Evolutionary conservation across 2,329 filamentous ascomycete genomes (phyloP).

Genomic region (Colletotrichum sp.): DNA sequence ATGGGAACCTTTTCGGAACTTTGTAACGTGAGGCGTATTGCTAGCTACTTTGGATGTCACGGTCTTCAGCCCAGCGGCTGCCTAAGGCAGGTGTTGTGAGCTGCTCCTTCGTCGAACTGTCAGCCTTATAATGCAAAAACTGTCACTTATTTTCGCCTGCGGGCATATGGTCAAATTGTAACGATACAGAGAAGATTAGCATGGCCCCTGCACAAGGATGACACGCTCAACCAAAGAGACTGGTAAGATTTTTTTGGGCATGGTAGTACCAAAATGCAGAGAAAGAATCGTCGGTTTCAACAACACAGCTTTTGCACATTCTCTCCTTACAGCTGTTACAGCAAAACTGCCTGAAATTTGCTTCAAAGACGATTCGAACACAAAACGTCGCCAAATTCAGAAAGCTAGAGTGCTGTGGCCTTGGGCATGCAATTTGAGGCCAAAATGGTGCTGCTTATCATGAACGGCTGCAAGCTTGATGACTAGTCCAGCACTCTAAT

Average conservation of each 20-base stretch:
- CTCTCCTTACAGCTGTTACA: not conserved
- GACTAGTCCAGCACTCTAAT: not conserved
- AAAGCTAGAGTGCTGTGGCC: not conserved
- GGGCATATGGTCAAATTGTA: not conserved
- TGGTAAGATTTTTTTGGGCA: not conserved
- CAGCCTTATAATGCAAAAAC: not conserved
- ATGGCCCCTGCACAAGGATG: not conserved
- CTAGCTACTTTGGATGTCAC: not conserved
- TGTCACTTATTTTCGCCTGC: not conserved
- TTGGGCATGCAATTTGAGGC: not conserved
- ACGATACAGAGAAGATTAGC: slow-evolving; percentile 3
- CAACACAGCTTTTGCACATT: not conserved
- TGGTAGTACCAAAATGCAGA: not conserved
- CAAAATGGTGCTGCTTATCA: not conserved
- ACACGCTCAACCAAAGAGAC: not conserved
- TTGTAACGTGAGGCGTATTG: not conserved
- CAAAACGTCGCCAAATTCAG: not conserved
- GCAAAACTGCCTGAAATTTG: not conserved
- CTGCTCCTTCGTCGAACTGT: not conserved
- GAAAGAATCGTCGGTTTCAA: not conserved
- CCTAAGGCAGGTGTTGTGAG: not conserved
- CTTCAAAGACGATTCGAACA: not conserved
- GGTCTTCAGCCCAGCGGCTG: not conserved
- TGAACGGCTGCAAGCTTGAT: not conserved
- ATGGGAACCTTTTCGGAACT: not conserved